phyloP scores from a whole-genome alignment of 2,329 filamentous ascomycete genomes.

The Diaporthe sp. region DNA sequence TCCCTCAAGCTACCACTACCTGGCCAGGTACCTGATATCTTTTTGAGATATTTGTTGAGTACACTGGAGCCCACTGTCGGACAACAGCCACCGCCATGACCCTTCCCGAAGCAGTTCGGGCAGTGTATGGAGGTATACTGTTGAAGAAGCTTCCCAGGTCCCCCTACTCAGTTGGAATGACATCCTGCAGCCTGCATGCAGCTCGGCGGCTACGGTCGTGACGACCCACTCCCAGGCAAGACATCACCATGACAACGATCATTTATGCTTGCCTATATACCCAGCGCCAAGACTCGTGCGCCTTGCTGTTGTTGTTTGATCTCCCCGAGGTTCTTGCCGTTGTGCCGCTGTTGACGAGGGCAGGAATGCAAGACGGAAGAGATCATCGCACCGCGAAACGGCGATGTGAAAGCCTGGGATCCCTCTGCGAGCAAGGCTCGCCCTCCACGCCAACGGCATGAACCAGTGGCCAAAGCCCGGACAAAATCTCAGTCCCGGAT shows the following conservation, averaged over 20 bases:
- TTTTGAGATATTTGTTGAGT: constrained; percentile 5
- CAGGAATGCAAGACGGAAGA: constrained; percentile 4
- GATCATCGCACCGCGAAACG: constrained; percentile 10
- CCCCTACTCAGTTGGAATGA: constrained; percentile 18
- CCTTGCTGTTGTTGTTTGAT: constrained; percentile 28
- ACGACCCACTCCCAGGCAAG: not conserved
- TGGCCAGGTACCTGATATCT: not conserved
- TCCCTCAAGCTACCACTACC: not conserved
- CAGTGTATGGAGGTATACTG: not conserved
- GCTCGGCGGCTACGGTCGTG: constrained; percentile 29
- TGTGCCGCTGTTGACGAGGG: constrained; percentile 7
- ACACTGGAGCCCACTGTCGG: not conserved
- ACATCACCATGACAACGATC: constrained; percentile 39
- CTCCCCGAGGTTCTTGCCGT: constrained; percentile 25
- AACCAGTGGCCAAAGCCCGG: constrained; percentile 22
- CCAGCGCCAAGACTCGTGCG: constrained; percentile 13
- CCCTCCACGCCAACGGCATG: constrained; percentile 10
- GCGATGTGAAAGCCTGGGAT: constrained; percentile 13
- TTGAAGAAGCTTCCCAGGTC: constrained; percentile 8
- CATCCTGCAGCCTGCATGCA: constrained; percentile 37
- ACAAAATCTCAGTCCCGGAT: constrained; percentile 1
- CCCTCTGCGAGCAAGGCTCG: constrained; percentile 4
- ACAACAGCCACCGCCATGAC: constrained; percentile 19
- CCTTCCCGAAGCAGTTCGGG: constrained; percentile 5
- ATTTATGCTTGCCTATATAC: constrained; percentile 12